Evolutionary conservation across 768 basidiomycete genomes (phyloP).

Genomic region (Mycena vitilis): DNA sequence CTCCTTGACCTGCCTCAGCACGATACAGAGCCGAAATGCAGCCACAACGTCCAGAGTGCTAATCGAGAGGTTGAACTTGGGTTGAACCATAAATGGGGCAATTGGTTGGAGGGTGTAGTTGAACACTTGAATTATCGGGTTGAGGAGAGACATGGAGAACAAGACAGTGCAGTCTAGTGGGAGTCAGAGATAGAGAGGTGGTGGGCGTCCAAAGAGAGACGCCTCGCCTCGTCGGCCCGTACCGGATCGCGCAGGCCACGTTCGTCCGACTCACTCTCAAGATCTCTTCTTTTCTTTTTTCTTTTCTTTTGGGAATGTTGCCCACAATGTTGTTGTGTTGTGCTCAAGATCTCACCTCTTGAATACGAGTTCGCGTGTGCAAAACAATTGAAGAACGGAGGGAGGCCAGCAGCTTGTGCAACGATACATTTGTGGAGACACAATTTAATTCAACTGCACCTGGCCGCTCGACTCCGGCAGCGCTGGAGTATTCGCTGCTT

Average conservation of each 20-base stretch:
- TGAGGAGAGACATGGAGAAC: conserved; percentile 46
- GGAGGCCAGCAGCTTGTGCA: too few species aligned
- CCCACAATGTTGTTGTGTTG: too few species aligned
- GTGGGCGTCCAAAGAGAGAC: conserved; percentile 18
- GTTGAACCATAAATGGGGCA: conserved; percentile 73
- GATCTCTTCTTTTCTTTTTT: too few species aligned
- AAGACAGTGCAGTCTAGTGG: neutral
- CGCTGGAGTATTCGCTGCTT: too few species aligned
- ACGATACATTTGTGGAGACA: too few species aligned
- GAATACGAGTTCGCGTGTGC: neutral
- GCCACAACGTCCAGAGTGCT: conserved; percentile 76
- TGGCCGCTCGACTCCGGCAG: too few species aligned
- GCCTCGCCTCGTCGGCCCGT: conserved; percentile 5
- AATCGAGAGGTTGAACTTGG: conserved; percentile 71
- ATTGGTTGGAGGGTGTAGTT: conserved; percentile 67
- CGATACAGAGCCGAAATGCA: conserved; percentile 74
- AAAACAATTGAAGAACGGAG: too few species aligned
- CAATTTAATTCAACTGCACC: too few species aligned
- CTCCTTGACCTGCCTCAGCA: conserved; percentile 76
- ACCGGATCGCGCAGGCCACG: neutral
- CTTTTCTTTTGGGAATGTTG: too few species aligned
- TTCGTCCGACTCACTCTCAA: too few species aligned
- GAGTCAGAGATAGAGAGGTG: neutral
- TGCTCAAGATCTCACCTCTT: too few species aligned
- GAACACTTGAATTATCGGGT: conserved; percentile 63